phyloP scores from a whole-genome alignment of 495 filamentous ascomycete species.

The Xeromyces bisporus region DNA sequence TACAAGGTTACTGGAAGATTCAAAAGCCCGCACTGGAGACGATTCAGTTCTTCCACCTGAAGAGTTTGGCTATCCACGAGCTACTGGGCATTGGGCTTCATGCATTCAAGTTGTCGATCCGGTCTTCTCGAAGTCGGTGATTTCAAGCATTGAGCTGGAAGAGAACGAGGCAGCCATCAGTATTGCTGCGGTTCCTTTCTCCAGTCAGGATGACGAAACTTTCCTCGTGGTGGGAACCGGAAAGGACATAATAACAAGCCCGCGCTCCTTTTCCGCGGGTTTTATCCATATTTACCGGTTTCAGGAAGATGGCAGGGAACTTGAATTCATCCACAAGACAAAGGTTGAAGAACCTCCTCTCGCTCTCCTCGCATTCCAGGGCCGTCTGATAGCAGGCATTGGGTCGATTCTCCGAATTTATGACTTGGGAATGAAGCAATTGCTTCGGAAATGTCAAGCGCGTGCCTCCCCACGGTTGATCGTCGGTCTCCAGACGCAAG shows the following conservation, averaged over 20 bases:
- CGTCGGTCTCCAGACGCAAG: slow-evolving; percentile 75
- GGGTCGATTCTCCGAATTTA: slow-evolving; percentile 71
- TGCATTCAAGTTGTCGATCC: slow-evolving; percentile 87
- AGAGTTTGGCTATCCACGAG: slow-evolving; percentile 81
- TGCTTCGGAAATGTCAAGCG: slow-evolving; percentile 81
- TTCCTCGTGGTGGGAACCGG: slow-evolving; percentile 90
- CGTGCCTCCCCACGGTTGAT: slow-evolving; percentile 68
- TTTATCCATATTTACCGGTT: slow-evolving; percentile 92
- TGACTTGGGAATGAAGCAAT: slow-evolving; percentile 76
- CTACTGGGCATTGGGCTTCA: slow-evolving; percentile 77
- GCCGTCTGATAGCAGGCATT: slow-evolving; percentile 67
- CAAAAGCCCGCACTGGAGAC: slow-evolving; percentile 50
- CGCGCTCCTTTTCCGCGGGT: slow-evolving; percentile 55
- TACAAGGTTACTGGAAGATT: slow-evolving; percentile 48
- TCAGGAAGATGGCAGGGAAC: slow-evolving; percentile 61
- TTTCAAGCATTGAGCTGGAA: slow-evolving; percentile 62
- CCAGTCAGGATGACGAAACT: slow-evolving; percentile 70
- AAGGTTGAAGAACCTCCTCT: slow-evolving; percentile 75
- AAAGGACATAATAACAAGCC: slow-evolving; percentile 67
- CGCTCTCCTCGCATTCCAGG: slow-evolving; percentile 83
- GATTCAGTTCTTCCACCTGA: slow-evolving; percentile 50
- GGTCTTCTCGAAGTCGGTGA: slow-evolving; percentile 47
- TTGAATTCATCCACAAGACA: slow-evolving; percentile 95
- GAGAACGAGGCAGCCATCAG: slow-evolving; percentile 89
- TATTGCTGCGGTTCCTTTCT: slow-evolving; percentile 65